Percentiles rank a stretch among this genome's conserved stretches.
These are phyloP conservation scores for Scheffersomyces stambukii DNA, from an alignment of 1,139 yeast species.

Conservation along the genomic window DNA sequence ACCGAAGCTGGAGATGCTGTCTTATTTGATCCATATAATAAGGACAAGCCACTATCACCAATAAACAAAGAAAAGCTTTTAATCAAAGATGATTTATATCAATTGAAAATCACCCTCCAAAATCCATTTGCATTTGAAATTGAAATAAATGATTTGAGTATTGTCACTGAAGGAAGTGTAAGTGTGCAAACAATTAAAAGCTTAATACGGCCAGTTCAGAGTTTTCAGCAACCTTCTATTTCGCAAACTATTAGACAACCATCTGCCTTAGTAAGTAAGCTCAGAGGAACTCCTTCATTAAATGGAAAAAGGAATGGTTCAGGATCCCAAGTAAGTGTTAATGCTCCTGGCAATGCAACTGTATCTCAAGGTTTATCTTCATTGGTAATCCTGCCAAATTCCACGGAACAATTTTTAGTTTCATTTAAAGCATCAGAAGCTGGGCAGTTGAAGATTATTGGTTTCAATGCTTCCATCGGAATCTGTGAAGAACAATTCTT, in stretches of 20 bases:
- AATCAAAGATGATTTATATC: conserved; percentile 54
- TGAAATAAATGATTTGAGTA: conserved; percentile 50
- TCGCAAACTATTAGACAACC: no score
- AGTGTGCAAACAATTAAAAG: conserved; percentile 25
- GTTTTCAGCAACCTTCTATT: not conserved
- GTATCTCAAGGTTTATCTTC: conserved; percentile 2
- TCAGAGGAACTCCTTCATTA: no score
- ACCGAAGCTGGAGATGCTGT: conserved; percentile 1
- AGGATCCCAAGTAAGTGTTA: not conserved
- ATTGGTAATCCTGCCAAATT: conserved; percentile 23
- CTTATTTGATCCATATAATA: conserved; percentile 35
- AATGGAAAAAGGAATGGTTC: not conserved
- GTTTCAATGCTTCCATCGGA: conserved; percentile 26
- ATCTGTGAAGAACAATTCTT: conserved; percentile 30
- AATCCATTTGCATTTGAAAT: conserved; percentile 82
- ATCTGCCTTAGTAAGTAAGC: no score
- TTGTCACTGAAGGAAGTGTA: conserved; percentile 34
- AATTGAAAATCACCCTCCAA: conserved; percentile 55
- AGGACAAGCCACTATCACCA: conserved; percentile 9
- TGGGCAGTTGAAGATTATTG: conserved; percentile 30
- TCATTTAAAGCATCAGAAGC: conserved; percentile 31
- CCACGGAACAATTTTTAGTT: conserved; percentile 29
- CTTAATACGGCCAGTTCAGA: conserved; percentile 10
- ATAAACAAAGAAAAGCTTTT: conserved; percentile 32
- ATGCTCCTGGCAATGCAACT: not conserved